Evolutionary conservation across 2,329 filamentous ascomycete genomes (phyloP), one percentile per base, ranked within the genome.

Genomic region (Penicillium polonicum): DNA sequence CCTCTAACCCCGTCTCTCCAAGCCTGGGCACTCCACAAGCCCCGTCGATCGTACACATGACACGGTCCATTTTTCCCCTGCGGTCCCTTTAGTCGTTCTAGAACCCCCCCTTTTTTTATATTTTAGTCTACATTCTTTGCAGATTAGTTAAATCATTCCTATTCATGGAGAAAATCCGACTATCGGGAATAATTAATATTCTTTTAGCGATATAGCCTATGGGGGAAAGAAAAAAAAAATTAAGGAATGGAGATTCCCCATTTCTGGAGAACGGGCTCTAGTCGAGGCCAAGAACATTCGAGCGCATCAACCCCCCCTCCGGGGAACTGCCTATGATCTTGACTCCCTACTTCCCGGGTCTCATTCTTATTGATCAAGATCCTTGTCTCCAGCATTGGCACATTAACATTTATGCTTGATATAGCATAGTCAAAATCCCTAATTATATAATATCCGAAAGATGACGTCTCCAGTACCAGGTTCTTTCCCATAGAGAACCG

Each of bases 21-120:
- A 48, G 51, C 50, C 41, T 38, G 41, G 44, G 44, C 38, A 52
- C 41, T 60, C 55, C 53, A 50, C 48, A 38, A 54, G 55, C 55
- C 57, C 60, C 62, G 62, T 62, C 56, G 66, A 67, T 68, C 65
- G 61, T 50, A 57, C 66, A 68, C 66, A 67, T 68, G 66, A 68
- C 62, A 57, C 58, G 52, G 59, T 59, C 58, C 61, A 63, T 60
- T 66, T 68, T 67, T 64, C 55, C 36, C 48, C 38, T 57, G 44
- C 59, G 48, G 44, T 60, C 54, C 43, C 53, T 52, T 49, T 25
- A 36, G 36, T 44, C 35, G 61, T 65, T 67, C 65, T 67, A 67
- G 65, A 65, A 58, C 63, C 56, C 46, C 63, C 61, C 23, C 23
- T 1, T 23, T 23, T n/a, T 19, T 44, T 49, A 39, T 57, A 52